Conservation (phyloP, 2,329 filamentous ascomycete species). For the Talaromyces albobiverticillius region DNA sequence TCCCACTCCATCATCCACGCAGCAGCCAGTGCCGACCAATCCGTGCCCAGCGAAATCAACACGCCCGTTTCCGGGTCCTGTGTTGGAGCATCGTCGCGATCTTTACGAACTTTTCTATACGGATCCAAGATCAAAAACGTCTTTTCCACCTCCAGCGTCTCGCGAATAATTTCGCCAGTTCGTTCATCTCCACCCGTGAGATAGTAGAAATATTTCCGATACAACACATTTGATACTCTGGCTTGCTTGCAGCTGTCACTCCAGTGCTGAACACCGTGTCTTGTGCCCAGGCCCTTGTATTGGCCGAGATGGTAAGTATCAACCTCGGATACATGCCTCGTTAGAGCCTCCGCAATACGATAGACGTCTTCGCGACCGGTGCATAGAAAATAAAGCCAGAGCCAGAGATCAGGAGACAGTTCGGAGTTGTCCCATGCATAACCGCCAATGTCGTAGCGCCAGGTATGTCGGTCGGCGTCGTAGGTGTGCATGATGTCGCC, state of each 20-base stretch:
- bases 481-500: conserved; percentile 65
- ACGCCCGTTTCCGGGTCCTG: conserved; percentile 44
- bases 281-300: conserved; percentile 59
- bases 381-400: conserved; percentile 62
- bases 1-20: conserved; percentile 62
- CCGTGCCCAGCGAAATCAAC: conserved; percentile 56
- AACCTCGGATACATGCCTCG: conserved; percentile 59
- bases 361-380: conserved; percentile 58
- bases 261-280: conserved; percentile 63
- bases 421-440: conserved; percentile 66
- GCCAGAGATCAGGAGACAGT: conserved; percentile 60
- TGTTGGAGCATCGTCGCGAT: conserved; percentile 41
- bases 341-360: conserved; percentile 57
- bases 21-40: conserved; percentile 57
- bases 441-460: conserved; percentile 63
- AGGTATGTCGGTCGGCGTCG: conserved; percentile 56
- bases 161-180: conserved; percentile 53
- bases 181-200: conserved; percentile 57
- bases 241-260: conserved; percentile 61
- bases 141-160: conserved; percentile 52
- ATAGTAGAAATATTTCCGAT: conserved; percentile 58
- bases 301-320: conserved; percentile 60
- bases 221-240: conserved; percentile 58
- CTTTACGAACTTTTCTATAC: conserved; percentile 57
- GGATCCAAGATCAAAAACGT: conserved; percentile 56